Conservation (phyloP, 345 rosid genomes). For the Ricinus communis region DNA sequence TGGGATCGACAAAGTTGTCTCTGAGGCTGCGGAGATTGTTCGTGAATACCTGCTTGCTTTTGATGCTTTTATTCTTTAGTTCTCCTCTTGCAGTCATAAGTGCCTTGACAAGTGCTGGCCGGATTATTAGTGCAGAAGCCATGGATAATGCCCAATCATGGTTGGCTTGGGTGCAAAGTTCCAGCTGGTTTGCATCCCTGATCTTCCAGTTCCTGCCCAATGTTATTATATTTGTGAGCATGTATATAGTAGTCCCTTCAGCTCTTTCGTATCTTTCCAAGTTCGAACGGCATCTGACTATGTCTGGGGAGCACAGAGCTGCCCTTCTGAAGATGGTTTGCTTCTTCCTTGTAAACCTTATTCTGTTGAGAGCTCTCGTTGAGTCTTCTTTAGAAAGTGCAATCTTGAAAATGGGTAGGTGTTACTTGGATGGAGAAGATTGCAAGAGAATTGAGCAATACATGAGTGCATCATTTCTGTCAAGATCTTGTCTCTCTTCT, state of each 20-base stretch:
- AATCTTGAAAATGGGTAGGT: slow-evolving; percentile 81
- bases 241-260: slow-evolving; percentile 90
- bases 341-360: slow-evolving; percentile 95
- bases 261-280: slow-evolving; percentile 89
- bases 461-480: slow-evolving; percentile 87
- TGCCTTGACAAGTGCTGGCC: slow-evolving; percentile 80
- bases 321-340: slow-evolving; percentile 98
- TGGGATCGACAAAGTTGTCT: slow-evolving; percentile 80
- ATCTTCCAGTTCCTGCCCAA: slow-evolving; percentile 92
- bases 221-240: slow-evolving; percentile 85
- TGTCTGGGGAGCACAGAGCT: slow-evolving; percentile 91
- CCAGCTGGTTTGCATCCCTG: slow-evolving; percentile 89
- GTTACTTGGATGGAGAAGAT: slow-evolving; percentile 96
- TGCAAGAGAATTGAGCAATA: slow-evolving; percentile 96
- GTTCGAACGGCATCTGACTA: slow-evolving; percentile 87
- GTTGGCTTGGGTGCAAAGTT: slow-evolving; percentile 91
- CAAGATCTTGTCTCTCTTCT: slow-evolving; percentile 91
- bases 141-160: slow-evolving; percentile 84
- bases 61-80: slow-evolving; percentile 87
- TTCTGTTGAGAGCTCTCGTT: slow-evolving; percentile 76
- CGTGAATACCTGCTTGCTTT: slow-evolving; percentile 78
- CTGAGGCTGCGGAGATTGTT: slow-evolving; percentile 63
- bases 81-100: slow-evolving; percentile 87
- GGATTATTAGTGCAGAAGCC: slow-evolving; percentile 90
- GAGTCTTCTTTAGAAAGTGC: slow-evolving; percentile 89